Percentiles rank a stretch among this genome's conserved stretches.
Conservation (phyloP, 2,329 filamentous ascomycete species). For the Bipolaris zeicola region DNA sequence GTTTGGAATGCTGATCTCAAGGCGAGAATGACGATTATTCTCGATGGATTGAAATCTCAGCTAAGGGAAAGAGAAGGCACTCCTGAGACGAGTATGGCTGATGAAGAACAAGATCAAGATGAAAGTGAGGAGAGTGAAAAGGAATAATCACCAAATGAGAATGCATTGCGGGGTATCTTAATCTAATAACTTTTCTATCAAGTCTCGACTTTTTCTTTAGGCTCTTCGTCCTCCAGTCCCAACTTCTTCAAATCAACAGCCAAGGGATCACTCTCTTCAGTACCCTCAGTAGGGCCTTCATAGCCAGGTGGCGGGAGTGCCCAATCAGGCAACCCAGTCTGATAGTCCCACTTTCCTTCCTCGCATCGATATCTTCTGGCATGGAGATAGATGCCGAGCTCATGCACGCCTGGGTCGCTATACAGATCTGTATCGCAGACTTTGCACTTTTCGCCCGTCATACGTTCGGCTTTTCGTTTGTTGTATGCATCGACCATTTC, state of each 20-base stretch:
- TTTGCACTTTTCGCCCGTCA: constrained; percentile 83
- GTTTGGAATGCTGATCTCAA: constrained; percentile 47
- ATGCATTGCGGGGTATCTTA: constrained; percentile 15
- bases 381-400: constrained; percentile 92
- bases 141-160: not conserved
- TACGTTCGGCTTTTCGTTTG: constrained; percentile 87
- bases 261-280: constrained; percentile 54
- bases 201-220: not conserved
- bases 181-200: not conserved
- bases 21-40: constrained; percentile 33
- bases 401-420: constrained; percentile 87
- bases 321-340: constrained; percentile 84
- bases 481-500: constrained; percentile 91
- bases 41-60: constrained; percentile 40
- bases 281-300: constrained; percentile 72
- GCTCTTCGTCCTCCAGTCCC: constrained; percentile 36
- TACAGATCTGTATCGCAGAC: constrained; percentile 88
- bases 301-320: constrained; percentile 77
- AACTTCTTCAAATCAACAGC: constrained; percentile 52
- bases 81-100: not conserved
- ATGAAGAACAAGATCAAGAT: not conserved
- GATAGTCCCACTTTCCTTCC: constrained; percentile 83
- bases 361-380: constrained; percentile 87
- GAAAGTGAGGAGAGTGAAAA: not conserved
- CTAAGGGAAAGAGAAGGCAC: constrained; percentile 26